Percentiles rank a stretch among this genome's conserved stretches.
phyloP scores from a whole-genome alignment of 768 basidiomycete genomes.

The Boletus rufocinnamomeus region DNA sequence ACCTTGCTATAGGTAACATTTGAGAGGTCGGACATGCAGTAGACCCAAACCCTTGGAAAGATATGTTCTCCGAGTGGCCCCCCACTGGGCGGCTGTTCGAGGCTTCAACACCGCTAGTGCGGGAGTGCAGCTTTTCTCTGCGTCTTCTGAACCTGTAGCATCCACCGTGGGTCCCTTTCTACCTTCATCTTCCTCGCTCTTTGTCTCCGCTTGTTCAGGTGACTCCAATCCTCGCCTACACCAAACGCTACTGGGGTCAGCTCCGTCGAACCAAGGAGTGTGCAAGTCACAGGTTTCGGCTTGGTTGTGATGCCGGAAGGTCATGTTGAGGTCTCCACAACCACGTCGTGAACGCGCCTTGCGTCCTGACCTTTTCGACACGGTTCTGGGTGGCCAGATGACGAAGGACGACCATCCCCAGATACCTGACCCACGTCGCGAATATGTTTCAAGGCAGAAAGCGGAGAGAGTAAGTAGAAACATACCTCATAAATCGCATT shows the following conservation, averaged over 20 bases:
- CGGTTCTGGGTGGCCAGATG: constrained; percentile 44
- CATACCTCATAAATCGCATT: constrained; percentile 56
- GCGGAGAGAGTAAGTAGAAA: neutral
- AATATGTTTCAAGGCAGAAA: neutral
- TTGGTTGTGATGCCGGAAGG: constrained; percentile 1
- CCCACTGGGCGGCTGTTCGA: neutral
- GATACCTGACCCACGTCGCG: constrained; percentile 41
- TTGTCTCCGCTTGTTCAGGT: constrained; percentile 58
- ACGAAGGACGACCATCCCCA: constrained; percentile 55
- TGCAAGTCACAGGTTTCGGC: neutral
- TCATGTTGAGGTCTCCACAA: constrained; percentile 37
- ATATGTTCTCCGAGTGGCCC: too few species aligned
- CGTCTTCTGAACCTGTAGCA: constrained; percentile 38
- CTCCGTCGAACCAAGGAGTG: constrained; percentile 1
- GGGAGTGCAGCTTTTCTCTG: constrained; percentile 6
- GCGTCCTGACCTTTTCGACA: constrained; percentile 44
- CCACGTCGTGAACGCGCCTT: constrained; percentile 40
- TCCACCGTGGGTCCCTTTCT: constrained; percentile 40
- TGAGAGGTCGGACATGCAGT: neutral
- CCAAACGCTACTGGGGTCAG: constrained; percentile 33
- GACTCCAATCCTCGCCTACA: constrained; percentile 48
- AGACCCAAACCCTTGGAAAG: neutral
- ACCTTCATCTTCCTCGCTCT: constrained; percentile 49
- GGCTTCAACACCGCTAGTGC: neutral
- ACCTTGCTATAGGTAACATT: neutral